Conservation (phyloP, 1,284 basidiomycete genomes). For the Fomitiporia mediterranea region DNA sequence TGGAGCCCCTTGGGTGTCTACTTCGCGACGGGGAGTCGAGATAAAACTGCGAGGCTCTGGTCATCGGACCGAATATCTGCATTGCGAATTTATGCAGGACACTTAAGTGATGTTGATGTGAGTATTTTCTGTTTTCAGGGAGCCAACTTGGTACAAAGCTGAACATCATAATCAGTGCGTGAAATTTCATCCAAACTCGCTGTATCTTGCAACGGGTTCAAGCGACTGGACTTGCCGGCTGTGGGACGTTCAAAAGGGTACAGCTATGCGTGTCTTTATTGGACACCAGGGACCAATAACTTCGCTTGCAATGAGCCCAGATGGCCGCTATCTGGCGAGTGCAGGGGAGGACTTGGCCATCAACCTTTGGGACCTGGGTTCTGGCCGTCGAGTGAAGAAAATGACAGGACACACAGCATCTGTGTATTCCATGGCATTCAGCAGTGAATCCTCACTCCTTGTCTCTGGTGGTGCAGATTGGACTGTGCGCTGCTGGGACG, state of each 20-base stretch:
- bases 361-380: conserved; percentile 94
- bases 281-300: conserved; percentile 93
- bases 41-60: conserved; percentile 95
- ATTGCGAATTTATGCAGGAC: conserved; percentile 91
- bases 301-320: conserved; percentile 85
- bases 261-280: conserved; percentile 91
- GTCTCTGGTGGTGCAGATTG: conserved; percentile 90
- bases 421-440: conserved; percentile 89
- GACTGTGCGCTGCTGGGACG: conserved; percentile 97
- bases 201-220: conserved; percentile 96
- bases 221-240: conserved; percentile 93
- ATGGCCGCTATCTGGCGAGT: conserved; percentile 90
- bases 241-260: conserved; percentile 98
- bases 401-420: conserved; percentile 93
- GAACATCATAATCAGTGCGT: conserved; percentile 63
- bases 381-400: conserved; percentile 91
- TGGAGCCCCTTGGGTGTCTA: conserved; percentile 99
- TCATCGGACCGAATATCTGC: conserved; percentile 88
- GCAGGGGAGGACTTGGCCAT: conserved; percentile 91
- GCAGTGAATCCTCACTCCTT: conserved; percentile 84
- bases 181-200: conserved; percentile 94
- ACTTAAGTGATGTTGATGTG: conserved; percentile 96
- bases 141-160: not conserved
- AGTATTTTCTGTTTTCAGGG: conserved; percentile 41
- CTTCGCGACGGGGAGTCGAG: conserved; percentile 93